phyloP scores from a whole-genome alignment of 2,329 filamentous ascomycete species.

The Nigrospora sphaerica region DNA sequence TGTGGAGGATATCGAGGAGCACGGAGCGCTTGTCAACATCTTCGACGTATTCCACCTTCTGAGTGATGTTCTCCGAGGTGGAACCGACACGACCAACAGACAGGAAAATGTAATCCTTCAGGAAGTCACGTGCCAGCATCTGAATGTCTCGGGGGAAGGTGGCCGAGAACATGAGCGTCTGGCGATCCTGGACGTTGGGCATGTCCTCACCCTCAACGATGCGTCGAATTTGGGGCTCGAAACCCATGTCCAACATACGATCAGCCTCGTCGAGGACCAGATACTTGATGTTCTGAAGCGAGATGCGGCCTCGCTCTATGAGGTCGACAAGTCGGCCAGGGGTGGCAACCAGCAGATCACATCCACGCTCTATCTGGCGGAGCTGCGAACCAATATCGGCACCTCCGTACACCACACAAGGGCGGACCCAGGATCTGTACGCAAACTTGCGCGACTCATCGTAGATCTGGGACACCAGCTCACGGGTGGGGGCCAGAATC shows the following conservation, averaged over 20 bases:
- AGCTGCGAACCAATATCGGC: conserved; percentile 98
- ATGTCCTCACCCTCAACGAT: conserved; percentile 99
- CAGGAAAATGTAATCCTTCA: conserved; percentile 98
- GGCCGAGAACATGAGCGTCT: conserved; percentile 99
- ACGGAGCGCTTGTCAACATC: conserved; percentile 97
- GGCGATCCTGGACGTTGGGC: conserved; percentile 74
- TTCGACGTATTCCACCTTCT: conserved; percentile 97
- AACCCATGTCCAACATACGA: conserved; percentile 99
- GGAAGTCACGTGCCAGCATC: conserved; percentile 96
- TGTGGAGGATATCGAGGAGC: conserved; percentile 94
- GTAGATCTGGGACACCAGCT: conserved; percentile 97
- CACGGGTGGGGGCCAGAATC: conserved; percentile 93
- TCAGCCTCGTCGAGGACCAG: conserved; percentile 98
- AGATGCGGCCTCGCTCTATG: conserved; percentile 97
- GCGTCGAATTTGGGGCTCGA: conserved; percentile 97
- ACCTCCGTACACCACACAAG: conserved; percentile 97
- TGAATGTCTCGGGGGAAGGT: conserved; percentile 99
- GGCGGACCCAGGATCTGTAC: conserved; percentile 97
- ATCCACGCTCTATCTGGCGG: conserved; percentile 94
- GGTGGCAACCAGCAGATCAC: conserved; percentile 93
- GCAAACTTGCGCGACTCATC: conserved; percentile 97
- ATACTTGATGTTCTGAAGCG: conserved; percentile 97
- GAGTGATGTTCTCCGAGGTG: conserved; percentile 99
- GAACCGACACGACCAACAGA: conserved; percentile 98
- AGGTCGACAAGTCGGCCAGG: conserved; percentile 95